These are phyloP conservation scores for Zygosaccharomyces sapae DNA, from an alignment of 1,139 yeast genomes.

Conservation along the genomic window DNA sequence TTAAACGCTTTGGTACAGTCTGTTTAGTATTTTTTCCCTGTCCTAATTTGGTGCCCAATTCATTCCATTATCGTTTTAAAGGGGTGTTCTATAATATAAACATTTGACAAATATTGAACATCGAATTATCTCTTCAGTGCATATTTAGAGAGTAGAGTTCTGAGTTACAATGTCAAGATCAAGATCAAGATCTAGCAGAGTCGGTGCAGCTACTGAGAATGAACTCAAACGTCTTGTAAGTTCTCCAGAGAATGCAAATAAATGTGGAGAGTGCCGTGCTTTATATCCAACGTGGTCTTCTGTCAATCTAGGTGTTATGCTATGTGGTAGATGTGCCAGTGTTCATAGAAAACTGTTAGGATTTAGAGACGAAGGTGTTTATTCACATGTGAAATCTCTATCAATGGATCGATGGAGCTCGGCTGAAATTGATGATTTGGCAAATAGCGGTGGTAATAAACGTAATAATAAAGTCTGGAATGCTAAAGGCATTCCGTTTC, in stretches of 20 bases:
- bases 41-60: no score
- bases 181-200: constrained; percentile 5
- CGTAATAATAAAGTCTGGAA: constrained; percentile 39
- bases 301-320: constrained; percentile 48
- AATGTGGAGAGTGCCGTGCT: constrained; percentile 70
- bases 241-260: constrained; percentile 45
- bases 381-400: constrained; percentile 41
- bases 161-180: neutral
- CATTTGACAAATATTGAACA: no score
- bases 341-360: constrained; percentile 39
- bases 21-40: no score
- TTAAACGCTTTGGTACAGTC: no score
- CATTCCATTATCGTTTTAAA: no score
- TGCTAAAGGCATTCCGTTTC: constrained; percentile 55
- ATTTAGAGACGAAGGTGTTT: constrained; percentile 34
- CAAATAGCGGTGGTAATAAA: constrained; percentile 34
- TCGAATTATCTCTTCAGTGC: no score
- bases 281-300: constrained; percentile 50
- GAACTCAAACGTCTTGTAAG: constrained; percentile 41
- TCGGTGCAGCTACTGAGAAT: constrained; percentile 9
- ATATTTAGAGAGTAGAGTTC: no score
- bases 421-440: constrained; percentile 31
- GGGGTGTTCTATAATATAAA: no score
- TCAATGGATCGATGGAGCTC: constrained; percentile 72
- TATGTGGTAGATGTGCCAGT: constrained; percentile 77